A percentile compares a stretch with the other conserved stretches of the same genome.
phyloP scores from a whole-genome alignment of 306 rosid species.

The Alnus glutinosa region DNA sequence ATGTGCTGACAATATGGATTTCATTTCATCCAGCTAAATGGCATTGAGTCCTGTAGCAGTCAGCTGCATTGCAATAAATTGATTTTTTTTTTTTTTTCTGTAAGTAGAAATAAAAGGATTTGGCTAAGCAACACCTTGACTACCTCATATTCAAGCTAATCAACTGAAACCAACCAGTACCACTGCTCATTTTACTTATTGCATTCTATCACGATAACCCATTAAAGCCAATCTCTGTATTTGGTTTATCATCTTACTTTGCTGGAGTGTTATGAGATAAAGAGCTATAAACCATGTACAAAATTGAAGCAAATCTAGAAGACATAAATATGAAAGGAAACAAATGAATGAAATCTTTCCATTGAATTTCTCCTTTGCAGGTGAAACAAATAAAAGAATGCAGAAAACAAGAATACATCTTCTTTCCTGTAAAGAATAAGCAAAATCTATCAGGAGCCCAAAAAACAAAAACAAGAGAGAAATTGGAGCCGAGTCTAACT shows the following conservation, averaged over 20 bases:
- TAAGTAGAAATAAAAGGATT: neutral
- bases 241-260: neutral
- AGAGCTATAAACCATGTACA: neutral
- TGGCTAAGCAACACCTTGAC: neutral
- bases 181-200: neutral
- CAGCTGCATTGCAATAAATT: no score
- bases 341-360: neutral
- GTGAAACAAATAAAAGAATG: constrained; percentile 15
- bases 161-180: neutral
- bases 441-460: constrained; percentile 21
- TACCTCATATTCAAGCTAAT: neutral
- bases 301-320: neutral
- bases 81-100: no score
- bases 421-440: constrained; percentile 10
- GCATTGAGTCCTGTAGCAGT: neutral
- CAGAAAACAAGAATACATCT: neutral
- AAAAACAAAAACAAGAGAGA: constrained; percentile 5
- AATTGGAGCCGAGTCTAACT: neutral
- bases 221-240: neutral
- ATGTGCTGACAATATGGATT: neutral
- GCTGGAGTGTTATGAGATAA: neutral
- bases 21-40: neutral
- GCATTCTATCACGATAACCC: neutral
- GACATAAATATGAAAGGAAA: neutral
- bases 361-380: constrained; percentile 11